These are phyloP conservation scores for Pyricularia sp. DNA, from an alignment of 2,329 filamentous ascomycete species.

Conservation along the genomic window DNA sequence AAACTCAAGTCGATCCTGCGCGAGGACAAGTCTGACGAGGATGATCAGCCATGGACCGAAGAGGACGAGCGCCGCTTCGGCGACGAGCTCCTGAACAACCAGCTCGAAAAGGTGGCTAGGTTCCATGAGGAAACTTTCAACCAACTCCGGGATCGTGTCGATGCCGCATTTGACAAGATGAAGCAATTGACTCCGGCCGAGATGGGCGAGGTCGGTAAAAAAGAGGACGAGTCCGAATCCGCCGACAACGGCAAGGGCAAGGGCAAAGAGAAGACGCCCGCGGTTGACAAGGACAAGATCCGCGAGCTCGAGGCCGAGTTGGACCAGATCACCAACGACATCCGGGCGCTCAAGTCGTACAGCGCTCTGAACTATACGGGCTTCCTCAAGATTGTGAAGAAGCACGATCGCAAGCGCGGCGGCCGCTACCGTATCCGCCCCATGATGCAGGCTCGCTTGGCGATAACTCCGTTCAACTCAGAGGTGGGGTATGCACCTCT, in stretches of 20 bases:
- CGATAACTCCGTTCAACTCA: constrained; percentile 86
- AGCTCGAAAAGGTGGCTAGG: constrained; percentile 85
- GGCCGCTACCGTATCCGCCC: constrained; percentile 77
- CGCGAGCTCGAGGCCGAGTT: constrained; percentile 67
- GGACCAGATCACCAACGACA: constrained; percentile 77
- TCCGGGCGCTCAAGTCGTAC: constrained; percentile 88
- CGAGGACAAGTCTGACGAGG: constrained; percentile 53
- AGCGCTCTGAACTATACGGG: constrained; percentile 95
- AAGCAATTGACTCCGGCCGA: constrained; percentile 65
- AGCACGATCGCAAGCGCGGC: constrained; percentile 90
- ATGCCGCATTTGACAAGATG: constrained; percentile 53
- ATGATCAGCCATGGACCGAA: constrained; percentile 69
- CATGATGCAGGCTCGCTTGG: constrained; percentile 78
- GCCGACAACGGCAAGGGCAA: constrained; percentile 15
- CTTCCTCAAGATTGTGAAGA: constrained; percentile 97
- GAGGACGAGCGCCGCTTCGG: constrained; percentile 89
- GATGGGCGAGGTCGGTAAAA: constrained; percentile 38
- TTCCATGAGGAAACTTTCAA: constrained; percentile 75
- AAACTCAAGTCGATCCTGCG: constrained; percentile 84
- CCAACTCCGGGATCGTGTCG: constrained; percentile 38
- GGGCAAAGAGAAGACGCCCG: constrained; percentile 22
- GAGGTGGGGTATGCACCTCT: constrained; percentile 80
- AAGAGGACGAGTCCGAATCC: constrained; percentile 11
- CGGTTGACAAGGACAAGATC: constrained; percentile 26
- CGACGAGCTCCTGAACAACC: constrained; percentile 85